phyloP scores from a whole-genome alignment of 495 filamentous ascomycete genomes.

The Penicillium goetzii region DNA sequence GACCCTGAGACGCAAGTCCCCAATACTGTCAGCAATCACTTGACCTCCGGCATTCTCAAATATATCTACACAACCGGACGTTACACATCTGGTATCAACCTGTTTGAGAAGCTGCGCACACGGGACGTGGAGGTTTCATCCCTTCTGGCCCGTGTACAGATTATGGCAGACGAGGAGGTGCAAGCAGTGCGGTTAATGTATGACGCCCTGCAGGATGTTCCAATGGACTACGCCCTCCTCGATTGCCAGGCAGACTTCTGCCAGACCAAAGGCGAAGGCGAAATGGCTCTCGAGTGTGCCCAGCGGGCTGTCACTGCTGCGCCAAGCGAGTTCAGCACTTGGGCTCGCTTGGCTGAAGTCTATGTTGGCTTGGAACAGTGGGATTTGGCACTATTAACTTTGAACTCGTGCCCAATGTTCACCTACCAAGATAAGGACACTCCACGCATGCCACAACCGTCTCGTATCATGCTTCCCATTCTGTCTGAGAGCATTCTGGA shows the following conservation, averaged over 20 bases:
- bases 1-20: slow-evolving; percentile 97
- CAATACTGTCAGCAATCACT: slow-evolving; percentile 94
- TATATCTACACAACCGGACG: slow-evolving; percentile 97
- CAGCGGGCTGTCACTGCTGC: slow-evolving; percentile 92
- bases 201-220: slow-evolving; percentile 83
- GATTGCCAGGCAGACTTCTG: slow-evolving; percentile 95
- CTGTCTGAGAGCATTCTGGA: slow-evolving; percentile 90
- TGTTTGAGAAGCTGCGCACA: slow-evolving; percentile 93
- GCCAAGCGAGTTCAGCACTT: slow-evolving; percentile 95
- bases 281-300: slow-evolving; percentile 89
- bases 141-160: slow-evolving; percentile 82
- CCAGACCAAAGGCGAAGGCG: slow-evolving; percentile 78
- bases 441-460: slow-evolving; percentile 89
- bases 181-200: slow-evolving; percentile 87
- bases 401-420: slow-evolving; percentile 99
- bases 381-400: slow-evolving; percentile 87
- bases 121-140: slow-evolving; percentile 93
- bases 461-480: slow-evolving; percentile 81
- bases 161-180: slow-evolving; percentile 95
- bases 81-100: slow-evolving; percentile 93
- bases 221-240: slow-evolving; percentile 94
- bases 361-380: slow-evolving; percentile 92
- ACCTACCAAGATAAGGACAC: slow-evolving; percentile 98
- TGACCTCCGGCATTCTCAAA: slow-evolving; percentile 87
- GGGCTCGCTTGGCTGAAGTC: slow-evolving; percentile 90